Conservation (phyloP, 768 basidiomycete species). For the Pisolithus orientalis region DNA sequence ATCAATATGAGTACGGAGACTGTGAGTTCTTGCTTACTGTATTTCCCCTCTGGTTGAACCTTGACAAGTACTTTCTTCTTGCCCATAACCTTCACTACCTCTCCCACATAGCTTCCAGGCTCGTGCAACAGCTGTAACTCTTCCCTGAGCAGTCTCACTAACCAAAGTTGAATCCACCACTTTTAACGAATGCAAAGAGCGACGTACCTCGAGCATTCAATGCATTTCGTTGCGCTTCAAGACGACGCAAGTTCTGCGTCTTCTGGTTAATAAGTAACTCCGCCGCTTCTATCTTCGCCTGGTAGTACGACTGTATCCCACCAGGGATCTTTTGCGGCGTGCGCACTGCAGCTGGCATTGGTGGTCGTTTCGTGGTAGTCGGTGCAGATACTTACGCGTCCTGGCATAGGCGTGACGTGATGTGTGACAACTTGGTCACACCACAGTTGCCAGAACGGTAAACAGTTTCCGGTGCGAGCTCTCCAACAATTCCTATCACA, state of each 20-base stretch:
- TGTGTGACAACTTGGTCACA: neutral
- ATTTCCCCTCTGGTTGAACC: conserved; percentile 98
- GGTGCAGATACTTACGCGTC: conserved; percentile 3
- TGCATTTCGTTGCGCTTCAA: conserved; percentile 97
- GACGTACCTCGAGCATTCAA: conserved; percentile 84
- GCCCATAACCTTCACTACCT: conserved; percentile 97
- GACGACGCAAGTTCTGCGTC: conserved; percentile 89
- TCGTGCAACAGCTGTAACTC: conserved; percentile 91
- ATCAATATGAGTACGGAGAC: neutral
- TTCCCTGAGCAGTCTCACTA: conserved; percentile 86
- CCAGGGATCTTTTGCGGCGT: conserved; percentile 39
- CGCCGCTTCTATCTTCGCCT: conserved; percentile 90
- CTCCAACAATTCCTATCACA: no score
- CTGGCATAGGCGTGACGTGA: conserved; percentile 1
- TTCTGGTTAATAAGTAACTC: conserved; percentile 93
- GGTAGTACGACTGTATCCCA: conserved; percentile 86
- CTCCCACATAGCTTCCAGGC: conserved; percentile 95
- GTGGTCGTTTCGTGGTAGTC: neutral
- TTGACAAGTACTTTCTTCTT: conserved; percentile 99
- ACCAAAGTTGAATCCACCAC: neutral
- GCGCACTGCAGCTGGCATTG: conserved; percentile 34
- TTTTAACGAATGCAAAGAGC: neutral
- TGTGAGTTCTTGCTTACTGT: conserved; percentile 58
- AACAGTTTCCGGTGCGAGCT: no score
- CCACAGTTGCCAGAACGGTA: neutral